Conservation (phyloP, 176 grass and related monocot genomes). For the bread wheat (Triticum aestivum) region IWGSC_CS_RefSeq_v2.1 NC_057794.1:122519553-122520052, state of each 20-base stretch:
- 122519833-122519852: constrained; percentile 42
- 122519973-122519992: constrained; percentile 64
- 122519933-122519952: constrained; percentile 13
- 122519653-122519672: constrained; percentile 62
- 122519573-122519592: too few relatives aligned
- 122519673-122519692: constrained; percentile 61
- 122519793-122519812: constrained; percentile 51
- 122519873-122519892: constrained; percentile 10
- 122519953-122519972: constrained; percentile 39
- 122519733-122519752: constrained; percentile 95
- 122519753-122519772: constrained; percentile 94
- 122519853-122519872: constrained; percentile 26
- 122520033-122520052: too few relatives aligned
- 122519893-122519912: not conserved
- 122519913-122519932: not conserved
- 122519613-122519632: not conserved
- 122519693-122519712: constrained; percentile 58
- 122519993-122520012: too few relatives aligned
- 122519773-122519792: constrained; percentile 85
- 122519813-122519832: not conserved
- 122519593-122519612: not conserved
- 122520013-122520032: too few relatives aligned
- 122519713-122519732: constrained; percentile 71
- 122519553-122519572: too few relatives aligned
- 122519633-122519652: constrained; percentile 89